Evolutionary conservation across 805 yeast genomes (phyloP), one percentile per base, ranked within the genome.

Genomic region (Grigorovia transvaalensis): DNA sequence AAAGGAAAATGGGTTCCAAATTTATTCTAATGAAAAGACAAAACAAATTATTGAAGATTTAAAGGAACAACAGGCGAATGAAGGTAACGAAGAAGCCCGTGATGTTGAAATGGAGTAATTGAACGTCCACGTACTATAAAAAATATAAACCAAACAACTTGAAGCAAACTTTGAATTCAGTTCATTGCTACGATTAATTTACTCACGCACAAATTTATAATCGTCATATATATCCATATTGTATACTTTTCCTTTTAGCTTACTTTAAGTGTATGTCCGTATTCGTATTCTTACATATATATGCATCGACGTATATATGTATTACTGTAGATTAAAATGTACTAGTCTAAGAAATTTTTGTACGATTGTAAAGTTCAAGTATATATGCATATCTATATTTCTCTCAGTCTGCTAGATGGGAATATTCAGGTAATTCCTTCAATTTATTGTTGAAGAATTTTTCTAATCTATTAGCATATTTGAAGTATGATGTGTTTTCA

Each of bases 381-480:
- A 40, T 42, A 9, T 46, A 18, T 19, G 33, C 9, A 33, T 33
- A 33, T 33, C 15, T 33, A 33, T 33, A 11, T 33, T 30, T 11
- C 19, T 17, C 18, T 67, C 66, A 79, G 35, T 87, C 95, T 27
- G 85, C 80, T 58, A 81, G 75, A 58, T 85, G 91, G 11, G 96
- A 78, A 67, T 89, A 93, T 63, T 93, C 99, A 2, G 97, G 96
- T 54, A 85, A 80, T 62, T 93, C 99, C 64, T 84, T 85, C 50
- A 93, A 76, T 67, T 91, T 89, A 33, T 77, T 70, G 61, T 81
- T 80, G 71, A 93, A 79, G 60, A 89, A 90, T 70, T 89, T 91
- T 69, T 93, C 99, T 61, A 93, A 75, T 66, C 91, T 88, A 57
- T 82, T 88, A 19, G 99, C 99, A 70, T 91, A 89, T 68, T 93